Evolutionary conservation across 2,329 filamentous ascomycete genomes (phyloP), one percentile per base, ranked within the genome.

Genomic region (Cordyceps militaris): DNA sequence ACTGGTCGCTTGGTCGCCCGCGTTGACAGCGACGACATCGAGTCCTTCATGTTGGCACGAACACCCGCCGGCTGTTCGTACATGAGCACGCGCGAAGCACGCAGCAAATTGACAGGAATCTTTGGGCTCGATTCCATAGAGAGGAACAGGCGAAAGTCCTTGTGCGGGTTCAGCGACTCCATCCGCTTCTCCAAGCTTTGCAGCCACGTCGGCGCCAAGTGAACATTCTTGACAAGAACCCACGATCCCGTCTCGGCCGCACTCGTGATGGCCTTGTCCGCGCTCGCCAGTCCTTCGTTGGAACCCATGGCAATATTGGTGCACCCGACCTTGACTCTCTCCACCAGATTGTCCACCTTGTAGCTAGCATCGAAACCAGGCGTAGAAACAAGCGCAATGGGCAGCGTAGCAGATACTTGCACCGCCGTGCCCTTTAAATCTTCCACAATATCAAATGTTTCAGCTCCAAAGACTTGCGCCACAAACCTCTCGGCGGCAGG

Each of bases 261-360:
- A 66, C 91, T 91, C 73, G 84, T 89, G 68, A 99, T 91, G 30
- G 95, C 94, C 74, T 96, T 96, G 78, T 99, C 94, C 19, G 94
- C 94, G 61, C 86, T 94, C 59, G 92, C 86, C 19, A 95, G 79
- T 69, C 91, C 90, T 78, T 99, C 94, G 67, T 95, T 95, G 47
- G 94, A 97, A 68, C 94, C 94, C 94, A 99, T 99, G 66, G 95
- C 95, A 68, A 99, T 97, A 72, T 97, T 97, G 59, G 91, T 92
- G 75, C 94, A 99, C 56, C 83, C 86, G 53, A 90, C 86, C 59
- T 84, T 83, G 71, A 85, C 86, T 63, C 90, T 84, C 72, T 96
- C 90, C 30, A 97, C 95, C 56, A 99, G 80, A 61, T 87, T 91
- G 71, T 99, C 94, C 60, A 99, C 94, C 79, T 99, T 99, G 84